Conservation (phyloP, 2,329 filamentous ascomycete species). For the Clonostachys rosea region DNA sequence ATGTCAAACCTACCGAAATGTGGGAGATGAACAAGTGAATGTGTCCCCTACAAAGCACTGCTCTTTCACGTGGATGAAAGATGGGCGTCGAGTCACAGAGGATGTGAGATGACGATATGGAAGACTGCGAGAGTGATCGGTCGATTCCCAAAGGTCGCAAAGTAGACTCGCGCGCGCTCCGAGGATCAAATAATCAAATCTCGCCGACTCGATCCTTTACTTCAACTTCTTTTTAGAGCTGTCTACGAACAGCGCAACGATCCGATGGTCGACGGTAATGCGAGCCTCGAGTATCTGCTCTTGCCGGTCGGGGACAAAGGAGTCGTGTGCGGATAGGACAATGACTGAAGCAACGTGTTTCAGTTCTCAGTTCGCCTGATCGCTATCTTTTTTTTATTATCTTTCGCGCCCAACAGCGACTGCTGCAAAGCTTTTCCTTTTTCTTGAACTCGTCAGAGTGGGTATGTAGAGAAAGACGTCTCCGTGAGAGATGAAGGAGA, state of each 20-base stretch:
- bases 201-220: conserved; percentile 15
- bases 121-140: conserved; percentile 2
- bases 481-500: background rate
- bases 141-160: conserved; percentile 5
- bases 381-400: background rate
- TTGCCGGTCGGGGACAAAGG: conserved; percentile 25
- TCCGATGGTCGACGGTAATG: conserved; percentile 22
- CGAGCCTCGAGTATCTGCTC: conserved; percentile 15
- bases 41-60: conserved; percentile 70
- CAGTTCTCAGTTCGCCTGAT: conserved; percentile 22
- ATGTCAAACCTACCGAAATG: conserved; percentile 51
- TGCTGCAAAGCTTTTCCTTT: background rate
- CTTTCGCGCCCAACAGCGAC: background rate
- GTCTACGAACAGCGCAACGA: conserved; percentile 28
- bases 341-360: conserved; percentile 34
- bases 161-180: conserved; percentile 4
- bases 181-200: conserved; percentile 8
- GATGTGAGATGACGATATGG: background rate
- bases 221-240: conserved; percentile 14
- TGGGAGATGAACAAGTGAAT: conserved; percentile 98
- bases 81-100: background rate
- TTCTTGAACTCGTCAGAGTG: too few species aligned
- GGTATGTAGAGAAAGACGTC: too few species aligned
- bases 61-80: conserved; percentile 12
- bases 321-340: conserved; percentile 23